Base-by-base conservation (phyloP, 1,139 yeast genomes). In the Pichia sp. region DNA sequence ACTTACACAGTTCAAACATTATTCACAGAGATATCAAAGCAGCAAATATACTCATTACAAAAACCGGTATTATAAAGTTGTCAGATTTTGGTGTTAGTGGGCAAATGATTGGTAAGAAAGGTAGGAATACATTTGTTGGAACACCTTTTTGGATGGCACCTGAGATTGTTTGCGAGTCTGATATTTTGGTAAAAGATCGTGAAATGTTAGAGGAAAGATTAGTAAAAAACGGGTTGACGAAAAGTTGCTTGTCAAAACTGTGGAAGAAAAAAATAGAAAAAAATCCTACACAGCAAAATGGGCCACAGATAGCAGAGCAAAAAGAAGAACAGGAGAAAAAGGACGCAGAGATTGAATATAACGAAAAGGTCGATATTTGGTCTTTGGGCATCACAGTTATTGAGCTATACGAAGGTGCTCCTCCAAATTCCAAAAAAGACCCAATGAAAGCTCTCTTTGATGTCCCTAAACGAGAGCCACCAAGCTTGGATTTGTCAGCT, bases 121-220 rank as follows among this genome's bases (percentile, higher is more conserved):
- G 73, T 44, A 77, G 75, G 52, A 75, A 80, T 52, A 85, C 95
- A 0, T 81, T 85, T 68, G 95, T 85, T 34, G 95, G 95, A 0
- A 85, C 95, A 0, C 95, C 95, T 26, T 85, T 78, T 61, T 86
- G 95, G 95, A 86, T 86, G 95, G 95, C 95, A 0, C 95, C 95
- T 0, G 95, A 86, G 58, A 83, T 85, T 32, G 81, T 86, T 29
- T 58, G 49, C 7, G 55, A 59, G 16, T 31, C 32, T 9, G 32
- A 29, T 9, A 26, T 33, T 3, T 45, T 51, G 27, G 46, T 36
- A 10, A 38, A 44, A 8, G 48, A 48, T 39, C 23, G 44, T 11
- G 35, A 31, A 16, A 41, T 43, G 6, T 36, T 48, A 3, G 49
- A 49, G 8, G 37, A 16, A 29, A 43, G 52, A 32, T 40, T 49